phyloP scores from a whole-genome alignment of 768 basidiomycete species.

The Podaxis sp. region DNA sequence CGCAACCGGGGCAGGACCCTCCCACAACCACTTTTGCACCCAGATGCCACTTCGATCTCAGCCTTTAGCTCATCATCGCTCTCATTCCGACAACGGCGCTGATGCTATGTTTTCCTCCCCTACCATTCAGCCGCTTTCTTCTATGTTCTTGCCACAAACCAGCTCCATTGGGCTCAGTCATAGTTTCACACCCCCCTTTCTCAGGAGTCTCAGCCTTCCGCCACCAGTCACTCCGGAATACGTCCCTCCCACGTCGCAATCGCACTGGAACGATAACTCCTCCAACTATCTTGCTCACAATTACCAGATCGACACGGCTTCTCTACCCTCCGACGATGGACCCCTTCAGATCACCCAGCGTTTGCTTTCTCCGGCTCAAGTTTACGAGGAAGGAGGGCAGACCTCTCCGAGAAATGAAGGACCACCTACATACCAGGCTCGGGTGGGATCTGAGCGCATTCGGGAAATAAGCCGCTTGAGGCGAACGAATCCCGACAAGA shows the following conservation, averaged over 20 bases:
- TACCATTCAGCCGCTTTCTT: neutral
- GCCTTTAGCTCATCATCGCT: neutral
- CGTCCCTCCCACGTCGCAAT: neutral
- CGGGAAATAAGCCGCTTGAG: conserved; percentile 4
- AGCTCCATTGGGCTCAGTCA: neutral
- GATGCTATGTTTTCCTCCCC: neutral
- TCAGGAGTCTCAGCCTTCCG: conserved; percentile 1
- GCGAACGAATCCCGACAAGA: conserved; percentile 4
- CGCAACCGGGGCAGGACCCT: neutral
- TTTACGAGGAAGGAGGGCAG: neutral
- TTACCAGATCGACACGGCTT: neutral
- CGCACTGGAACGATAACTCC: neutral
- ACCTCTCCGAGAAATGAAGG: neutral
- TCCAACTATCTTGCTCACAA: neutral
- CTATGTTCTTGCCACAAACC: neutral
- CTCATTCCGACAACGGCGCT: neutral
- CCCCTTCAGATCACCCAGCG: neutral
- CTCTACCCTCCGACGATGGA: neutral
- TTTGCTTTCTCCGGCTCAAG: neutral
- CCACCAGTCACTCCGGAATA: neutral
- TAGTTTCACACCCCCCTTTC: neutral
- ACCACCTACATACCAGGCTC: neutral
- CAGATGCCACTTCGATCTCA: neutral
- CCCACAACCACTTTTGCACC: neutral
- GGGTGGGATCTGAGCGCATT: conserved; percentile 9